Evolutionary conservation across 2,329 filamentous ascomycete genomes (phyloP).

Genomic region (Cadophora sp.): DNA sequence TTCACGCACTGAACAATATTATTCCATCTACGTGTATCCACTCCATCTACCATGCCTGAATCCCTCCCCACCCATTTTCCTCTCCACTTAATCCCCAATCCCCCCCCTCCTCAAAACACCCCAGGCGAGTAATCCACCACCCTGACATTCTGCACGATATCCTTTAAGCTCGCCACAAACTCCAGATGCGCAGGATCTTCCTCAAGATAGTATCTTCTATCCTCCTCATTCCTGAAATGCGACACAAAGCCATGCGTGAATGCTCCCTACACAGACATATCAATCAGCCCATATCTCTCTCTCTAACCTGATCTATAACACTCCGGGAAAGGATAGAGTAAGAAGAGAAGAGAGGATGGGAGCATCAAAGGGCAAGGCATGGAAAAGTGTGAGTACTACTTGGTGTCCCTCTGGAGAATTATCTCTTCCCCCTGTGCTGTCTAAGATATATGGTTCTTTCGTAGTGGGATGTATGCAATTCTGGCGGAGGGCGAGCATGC

Average conservation of each 20-base stretch:
- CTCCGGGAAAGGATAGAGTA: no score
- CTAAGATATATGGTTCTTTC: conserved; percentile 65
- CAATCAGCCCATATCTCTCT: conserved; percentile 1
- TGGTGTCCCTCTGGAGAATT: conserved; percentile 66
- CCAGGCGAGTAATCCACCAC: conserved; percentile 67
- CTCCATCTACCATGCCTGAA: conserved; percentile 1
- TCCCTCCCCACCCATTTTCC: no score
- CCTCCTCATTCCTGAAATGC: conserved; percentile 67
- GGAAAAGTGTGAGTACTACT: conserved; percentile 49
- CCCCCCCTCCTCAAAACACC: conserved; percentile 47
- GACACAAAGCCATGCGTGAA: conserved; percentile 74
- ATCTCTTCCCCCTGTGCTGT: conserved; percentile 63
- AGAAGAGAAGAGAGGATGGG: no score
- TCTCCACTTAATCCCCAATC: background rate
- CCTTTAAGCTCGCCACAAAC: conserved; percentile 60
- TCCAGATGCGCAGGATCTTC: conserved; percentile 68
- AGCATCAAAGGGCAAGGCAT: background rate
- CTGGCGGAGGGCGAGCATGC: conserved; percentile 62
- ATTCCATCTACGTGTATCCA: background rate
- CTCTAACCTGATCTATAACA: no score
- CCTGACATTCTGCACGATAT: conserved; percentile 57
- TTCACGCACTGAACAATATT: background rate
- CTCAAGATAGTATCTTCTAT: conserved; percentile 72
- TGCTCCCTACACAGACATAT: conserved; percentile 56
- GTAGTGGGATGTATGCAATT: conserved; percentile 65